These are phyloP conservation scores for Globisporangium polare DNA, from an alignment of 352 stramenopile species.

Conservation along the genomic window DNA sequence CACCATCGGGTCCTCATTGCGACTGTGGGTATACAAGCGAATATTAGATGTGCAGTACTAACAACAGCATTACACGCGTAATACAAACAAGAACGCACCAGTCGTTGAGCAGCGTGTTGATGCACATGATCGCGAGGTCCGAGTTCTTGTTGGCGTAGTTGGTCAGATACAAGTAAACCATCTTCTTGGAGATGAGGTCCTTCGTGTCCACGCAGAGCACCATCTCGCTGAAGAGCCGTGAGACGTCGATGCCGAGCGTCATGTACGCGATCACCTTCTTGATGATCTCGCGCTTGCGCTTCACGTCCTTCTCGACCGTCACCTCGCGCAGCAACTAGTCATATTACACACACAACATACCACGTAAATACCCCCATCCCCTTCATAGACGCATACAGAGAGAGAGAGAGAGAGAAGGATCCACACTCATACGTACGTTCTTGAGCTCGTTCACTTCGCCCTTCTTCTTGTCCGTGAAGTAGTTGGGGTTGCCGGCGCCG, in stretches of 20 bases:
- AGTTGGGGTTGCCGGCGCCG: conserved; percentile 53
- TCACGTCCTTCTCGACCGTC: conserved; percentile 95
- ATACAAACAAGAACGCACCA: conserved; percentile 69
- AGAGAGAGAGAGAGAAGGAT: background rate
- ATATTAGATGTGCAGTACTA: background rate
- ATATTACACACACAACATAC: conserved; percentile 32
- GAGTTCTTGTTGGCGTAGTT: conserved; percentile 99
- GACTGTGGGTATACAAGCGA: conserved; percentile 24
- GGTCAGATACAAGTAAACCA: conserved; percentile 99
- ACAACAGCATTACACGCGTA: no score
- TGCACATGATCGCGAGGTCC: conserved; percentile 99
- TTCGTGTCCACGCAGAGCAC: conserved; percentile 96
- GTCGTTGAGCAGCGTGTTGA: conserved; percentile 99
- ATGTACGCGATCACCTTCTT: conserved; percentile 99
- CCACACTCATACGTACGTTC: conserved; percentile 63
- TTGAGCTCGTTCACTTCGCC: conserved; percentile 95
- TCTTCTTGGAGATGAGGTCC: conserved; percentile 99
- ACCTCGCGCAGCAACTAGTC: conserved; percentile 86
- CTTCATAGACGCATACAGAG: background rate
- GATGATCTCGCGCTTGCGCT: conserved; percentile 98
- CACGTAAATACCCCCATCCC: no score
- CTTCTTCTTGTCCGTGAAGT: conserved; percentile 93
- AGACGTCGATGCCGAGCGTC: conserved; percentile 99
- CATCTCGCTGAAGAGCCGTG: conserved; percentile 98
- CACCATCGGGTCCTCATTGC: conserved; percentile 98